Base-by-base conservation (phyloP, 768 basidiomycete species). In the Xerocomellus intermedius region DNA sequence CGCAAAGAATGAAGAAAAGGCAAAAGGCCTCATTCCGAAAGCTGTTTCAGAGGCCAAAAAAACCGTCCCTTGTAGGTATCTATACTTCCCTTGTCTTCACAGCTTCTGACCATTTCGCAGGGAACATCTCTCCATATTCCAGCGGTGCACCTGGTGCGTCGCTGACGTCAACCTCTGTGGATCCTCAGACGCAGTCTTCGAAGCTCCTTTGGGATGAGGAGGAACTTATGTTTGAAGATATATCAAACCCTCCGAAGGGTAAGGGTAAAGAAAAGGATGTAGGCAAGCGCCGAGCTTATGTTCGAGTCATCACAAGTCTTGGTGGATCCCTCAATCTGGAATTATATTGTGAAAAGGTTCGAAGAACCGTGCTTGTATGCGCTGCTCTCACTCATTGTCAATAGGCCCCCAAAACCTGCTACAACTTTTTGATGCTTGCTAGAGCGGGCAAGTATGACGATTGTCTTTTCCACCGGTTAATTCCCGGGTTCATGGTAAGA, bases 201-300 rank as follows among this genome's bases (percentile, higher is more conserved):
- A 86, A 89, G 63, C 82, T 97, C 5, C 75, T 98, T n/a, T 95
- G 94, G 85, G 95, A 99, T 70, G 97, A 98, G 84, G 97, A 99
- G 73, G 96, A 98, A 68, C 77, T 95, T 16, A 99, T 99, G 97
- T 99, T 95, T 61, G 96, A 98, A 71, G 90, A 91, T 33, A 86
- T 99, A 61, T 79, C 86, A 13, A 87, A 87, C 55, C 85, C 85
- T 14, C 77, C 77, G 2, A 92, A 91, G 70, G 86, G 89, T 1
- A 93, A 93, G 71, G 87, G 86, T 2, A 98, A 98, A 71, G 94
- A 95, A 66, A 96, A 95, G 66, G 92, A 96, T 58, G 79, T 94
- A 19, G 88, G 92, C 12, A 93, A 91, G 67, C 84, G 89, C 42
- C 86, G 95, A 52, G 96, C 92, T 2, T 99, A 98, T 71, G 92